Evolutionary conservation across 345 rosid genomes (phyloP).

Genomic region (Xanthoceras sorbifolium): DNA sequence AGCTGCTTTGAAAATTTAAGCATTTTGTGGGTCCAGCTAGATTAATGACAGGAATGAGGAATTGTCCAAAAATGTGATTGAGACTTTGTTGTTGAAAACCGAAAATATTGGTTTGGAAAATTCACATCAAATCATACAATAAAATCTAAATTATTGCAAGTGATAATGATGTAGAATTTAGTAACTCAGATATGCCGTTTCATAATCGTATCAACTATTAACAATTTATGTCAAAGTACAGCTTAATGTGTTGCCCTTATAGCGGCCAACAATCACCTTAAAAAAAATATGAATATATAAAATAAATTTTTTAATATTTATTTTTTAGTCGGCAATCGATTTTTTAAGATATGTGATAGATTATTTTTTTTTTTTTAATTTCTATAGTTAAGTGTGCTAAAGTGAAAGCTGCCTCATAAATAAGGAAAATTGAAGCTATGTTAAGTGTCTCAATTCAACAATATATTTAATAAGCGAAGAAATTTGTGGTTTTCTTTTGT

Average conservation of each 20-base stretch:
- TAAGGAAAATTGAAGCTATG: too few relatives aligned
- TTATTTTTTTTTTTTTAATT: too few relatives aligned
- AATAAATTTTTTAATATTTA: too few relatives aligned
- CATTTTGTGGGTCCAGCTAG: constrained; percentile 13
- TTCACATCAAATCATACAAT: constrained; percentile 18
- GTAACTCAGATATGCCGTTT: background rate
- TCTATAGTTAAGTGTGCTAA: too few relatives aligned
- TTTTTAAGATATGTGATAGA: too few relatives aligned
- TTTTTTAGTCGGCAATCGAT: background rate
- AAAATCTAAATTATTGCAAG: background rate
- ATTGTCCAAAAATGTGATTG: constrained; percentile 2
- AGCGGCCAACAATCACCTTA: background rate
- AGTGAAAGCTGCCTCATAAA: too few relatives aligned
- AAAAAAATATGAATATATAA: background rate
- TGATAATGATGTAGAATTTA: background rate
- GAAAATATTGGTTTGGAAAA: background rate
- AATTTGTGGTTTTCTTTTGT: too few relatives aligned
- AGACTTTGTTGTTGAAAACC: constrained; percentile 8
- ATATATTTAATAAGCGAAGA: too few relatives aligned
- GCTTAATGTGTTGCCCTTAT: background rate
- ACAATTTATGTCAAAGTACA: background rate
- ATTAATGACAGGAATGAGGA: background rate
- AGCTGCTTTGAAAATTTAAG: constrained; percentile 27
- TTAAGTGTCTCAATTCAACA: too few relatives aligned
- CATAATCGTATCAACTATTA: background rate